Percentiles rank a stretch among this genome's conserved stretches.
Conservation (phyloP, 2,329 filamentous ascomycete genomes). For the Aspergillus phoenicis region DNA sequence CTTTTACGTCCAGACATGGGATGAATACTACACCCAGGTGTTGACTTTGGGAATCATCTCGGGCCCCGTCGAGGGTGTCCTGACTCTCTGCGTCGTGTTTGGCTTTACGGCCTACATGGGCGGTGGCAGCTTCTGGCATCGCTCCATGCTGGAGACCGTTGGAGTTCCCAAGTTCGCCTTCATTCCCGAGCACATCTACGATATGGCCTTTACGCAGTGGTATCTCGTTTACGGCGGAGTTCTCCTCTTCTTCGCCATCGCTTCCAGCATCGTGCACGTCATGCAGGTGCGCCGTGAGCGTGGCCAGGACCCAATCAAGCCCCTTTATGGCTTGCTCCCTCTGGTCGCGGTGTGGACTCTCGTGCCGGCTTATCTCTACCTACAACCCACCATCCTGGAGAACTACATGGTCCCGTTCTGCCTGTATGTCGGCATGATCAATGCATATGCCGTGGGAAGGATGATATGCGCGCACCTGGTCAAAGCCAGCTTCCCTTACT, state of each 20-base stretch:
- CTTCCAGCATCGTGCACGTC: constrained; percentile 74
- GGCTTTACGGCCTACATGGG: constrained; percentile 81
- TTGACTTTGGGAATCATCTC: constrained; percentile 90
- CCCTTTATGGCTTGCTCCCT: constrained; percentile 80
- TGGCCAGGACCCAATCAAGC: constrained; percentile 64
- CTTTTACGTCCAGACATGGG: constrained; percentile 99
- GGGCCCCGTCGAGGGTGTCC: constrained; percentile 90
- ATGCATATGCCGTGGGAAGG: constrained; percentile 91
- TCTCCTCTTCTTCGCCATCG: constrained; percentile 81
- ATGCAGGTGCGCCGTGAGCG: constrained; percentile 76
- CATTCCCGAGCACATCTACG: constrained; percentile 72
- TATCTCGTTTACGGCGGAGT: constrained; percentile 84
- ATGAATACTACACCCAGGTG: constrained; percentile 97
- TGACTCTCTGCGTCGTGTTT: constrained; percentile 81
- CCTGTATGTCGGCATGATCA: constrained; percentile 84
- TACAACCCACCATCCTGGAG: constrained; percentile 81
- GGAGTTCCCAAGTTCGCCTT: constrained; percentile 65
- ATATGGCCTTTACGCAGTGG: constrained; percentile 86
- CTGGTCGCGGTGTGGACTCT: constrained; percentile 78
- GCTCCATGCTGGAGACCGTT: constrained; percentile 71
- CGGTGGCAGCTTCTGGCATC: constrained; percentile 91
- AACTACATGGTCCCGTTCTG: constrained; percentile 86
- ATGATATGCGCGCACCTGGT: constrained; percentile 96
- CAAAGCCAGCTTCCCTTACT: constrained; percentile 83
- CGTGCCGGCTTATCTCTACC: constrained; percentile 74